Evolutionary conservation across 2,329 filamentous ascomycete genomes (phyloP).

Genomic region (Ceratocystiopsis sp.): DNA sequence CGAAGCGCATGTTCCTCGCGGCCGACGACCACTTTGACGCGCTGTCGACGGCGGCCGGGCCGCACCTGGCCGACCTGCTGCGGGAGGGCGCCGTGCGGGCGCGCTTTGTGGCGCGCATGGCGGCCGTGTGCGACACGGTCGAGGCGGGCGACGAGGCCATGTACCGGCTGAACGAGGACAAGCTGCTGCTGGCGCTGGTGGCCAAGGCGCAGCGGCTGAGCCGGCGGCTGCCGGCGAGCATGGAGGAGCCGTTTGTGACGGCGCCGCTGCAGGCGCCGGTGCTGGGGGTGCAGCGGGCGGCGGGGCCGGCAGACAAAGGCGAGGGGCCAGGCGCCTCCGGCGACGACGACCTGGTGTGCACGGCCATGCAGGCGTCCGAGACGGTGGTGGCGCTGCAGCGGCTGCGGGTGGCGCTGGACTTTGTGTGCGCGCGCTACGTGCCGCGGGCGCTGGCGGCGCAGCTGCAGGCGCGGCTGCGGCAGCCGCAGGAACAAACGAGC

Average conservation of each 20-base stretch:
- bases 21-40: slow-evolving; percentile 57
- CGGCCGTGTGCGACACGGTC: slow-evolving; percentile 60
- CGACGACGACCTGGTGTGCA: slow-evolving; percentile 14
- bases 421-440: slow-evolving; percentile 47
- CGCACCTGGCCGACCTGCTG: slow-evolving; percentile 42
- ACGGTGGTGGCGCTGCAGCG: slow-evolving; percentile 43
- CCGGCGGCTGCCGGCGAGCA: slow-evolving; percentile 48
- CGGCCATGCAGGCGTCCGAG: slow-evolving; percentile 27
- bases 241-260: slow-evolving; percentile 74
- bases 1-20: slow-evolving; percentile 48
- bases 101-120: slow-evolving; percentile 48
- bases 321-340: slow-evolving; percentile 14
- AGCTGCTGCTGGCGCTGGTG: slow-evolving; percentile 48
- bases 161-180: slow-evolving; percentile 62
- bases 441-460: slow-evolving; percentile 23
- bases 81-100: slow-evolving; percentile 25
- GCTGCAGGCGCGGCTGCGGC: slow-evolving; percentile 25
- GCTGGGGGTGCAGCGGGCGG: neutral
- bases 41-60: slow-evolving; percentile 27
- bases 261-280: slow-evolving; percentile 63
- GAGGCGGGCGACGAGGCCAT: slow-evolving; percentile 71
- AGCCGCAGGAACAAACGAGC: neutral
- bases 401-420: slow-evolving; percentile 45
- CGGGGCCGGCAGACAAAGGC: too few species aligned
- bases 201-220: slow-evolving; percentile 56